A percentile compares a stretch with the other conserved stretches of the same genome.
phyloP scores from a whole-genome alignment of 495 filamentous ascomycete genomes.

The Daldinia concentrica region DNA sequence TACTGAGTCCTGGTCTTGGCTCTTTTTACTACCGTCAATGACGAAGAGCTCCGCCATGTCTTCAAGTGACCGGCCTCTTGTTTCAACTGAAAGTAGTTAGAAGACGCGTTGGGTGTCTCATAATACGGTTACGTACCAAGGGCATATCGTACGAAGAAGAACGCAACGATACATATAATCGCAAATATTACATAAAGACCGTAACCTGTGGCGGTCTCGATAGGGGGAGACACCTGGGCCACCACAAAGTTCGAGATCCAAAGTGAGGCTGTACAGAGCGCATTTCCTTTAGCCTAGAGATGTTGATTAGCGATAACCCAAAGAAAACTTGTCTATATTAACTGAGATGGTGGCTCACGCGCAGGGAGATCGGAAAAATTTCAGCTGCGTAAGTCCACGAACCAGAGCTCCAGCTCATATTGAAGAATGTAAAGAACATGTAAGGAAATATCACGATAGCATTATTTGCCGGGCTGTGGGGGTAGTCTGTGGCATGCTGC shows the following conservation, averaged over 20 bases:
- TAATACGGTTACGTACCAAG: conserved; percentile 27
- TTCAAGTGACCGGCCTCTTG: conserved; percentile 29
- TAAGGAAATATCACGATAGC: conserved; percentile 45
- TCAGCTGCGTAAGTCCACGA: conserved; percentile 45
- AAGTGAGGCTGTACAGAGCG: conserved; percentile 43
- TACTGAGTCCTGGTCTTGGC: conserved; percentile 13
- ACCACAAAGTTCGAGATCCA: conserved; percentile 46
- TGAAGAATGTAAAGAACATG: conserved; percentile 45
- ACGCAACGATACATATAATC: conserved; percentile 39
- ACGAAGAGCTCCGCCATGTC: conserved; percentile 35
- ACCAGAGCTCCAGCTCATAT: conserved; percentile 44
- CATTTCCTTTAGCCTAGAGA: conserved; percentile 44
- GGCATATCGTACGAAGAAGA: conserved; percentile 43
- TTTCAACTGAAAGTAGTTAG: conserved; percentile 31
- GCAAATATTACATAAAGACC: conserved; percentile 44
- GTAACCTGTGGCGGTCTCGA: conserved; percentile 42
- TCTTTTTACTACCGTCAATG: conserved; percentile 15
- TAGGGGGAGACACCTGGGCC: conserved; percentile 43
- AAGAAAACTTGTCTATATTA: neutral
- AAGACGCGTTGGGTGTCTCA: neutral
- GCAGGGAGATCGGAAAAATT: conserved; percentile 42
- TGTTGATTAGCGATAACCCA: neutral
- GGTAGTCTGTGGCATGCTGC: conserved; percentile 40
- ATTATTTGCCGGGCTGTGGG: conserved; percentile 37
- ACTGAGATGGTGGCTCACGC: conserved; percentile 10